Evolutionary conservation across 1,284 basidiomycete species (phyloP).

Genomic region (Trametes pubescens): DNA sequence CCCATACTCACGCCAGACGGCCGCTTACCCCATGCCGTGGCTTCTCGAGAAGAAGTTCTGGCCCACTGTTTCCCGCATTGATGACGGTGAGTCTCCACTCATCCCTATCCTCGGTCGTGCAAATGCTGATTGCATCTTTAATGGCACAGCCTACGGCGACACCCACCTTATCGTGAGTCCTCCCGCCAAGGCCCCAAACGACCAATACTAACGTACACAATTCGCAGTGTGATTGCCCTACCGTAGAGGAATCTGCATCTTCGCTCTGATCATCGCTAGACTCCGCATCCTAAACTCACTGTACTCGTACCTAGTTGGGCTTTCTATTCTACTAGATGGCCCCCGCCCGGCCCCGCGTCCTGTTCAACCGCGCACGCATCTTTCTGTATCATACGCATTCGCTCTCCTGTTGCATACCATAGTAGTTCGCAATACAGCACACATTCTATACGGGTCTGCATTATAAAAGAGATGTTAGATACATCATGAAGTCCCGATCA

Average conservation of each 20-base stretch:
- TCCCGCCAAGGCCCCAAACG: not conserved
- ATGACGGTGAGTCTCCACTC: conserved; percentile 74
- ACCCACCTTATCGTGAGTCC: conserved; percentile 78
- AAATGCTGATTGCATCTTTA: conserved; percentile 11
- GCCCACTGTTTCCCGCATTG: conserved; percentile 89
- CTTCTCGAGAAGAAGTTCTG: conserved; percentile 91
- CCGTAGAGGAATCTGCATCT: conserved; percentile 76
- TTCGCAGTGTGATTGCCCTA: conserved; percentile 86
- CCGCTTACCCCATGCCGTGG: conserved; percentile 85
- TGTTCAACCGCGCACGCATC: conserved; percentile 45
- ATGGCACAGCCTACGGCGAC: conserved; percentile 75
- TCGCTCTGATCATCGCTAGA: conserved; percentile 32
- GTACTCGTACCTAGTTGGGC: conserved; percentile 31
- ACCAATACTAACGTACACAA: conserved; percentile 6
- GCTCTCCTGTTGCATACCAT: conserved; percentile 31
- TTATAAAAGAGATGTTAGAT: not conserved
- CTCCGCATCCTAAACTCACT: conserved; percentile 13
- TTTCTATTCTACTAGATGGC: conserved; percentile 42
- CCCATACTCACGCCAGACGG: conserved; percentile 87
- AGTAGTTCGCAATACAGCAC: conserved; percentile 25
- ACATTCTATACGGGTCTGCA: conserved; percentile 19
- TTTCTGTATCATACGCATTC: conserved; percentile 35
- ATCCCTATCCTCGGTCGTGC: not conserved
- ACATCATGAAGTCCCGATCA: not conserved
- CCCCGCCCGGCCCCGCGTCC: conserved; percentile 36